Percentiles rank a stretch among this genome's conserved stretches.
Evolutionary conservation across 1,284 basidiomycete species (phyloP).

Genomic region (Pseudozyma thailandica): DNA sequence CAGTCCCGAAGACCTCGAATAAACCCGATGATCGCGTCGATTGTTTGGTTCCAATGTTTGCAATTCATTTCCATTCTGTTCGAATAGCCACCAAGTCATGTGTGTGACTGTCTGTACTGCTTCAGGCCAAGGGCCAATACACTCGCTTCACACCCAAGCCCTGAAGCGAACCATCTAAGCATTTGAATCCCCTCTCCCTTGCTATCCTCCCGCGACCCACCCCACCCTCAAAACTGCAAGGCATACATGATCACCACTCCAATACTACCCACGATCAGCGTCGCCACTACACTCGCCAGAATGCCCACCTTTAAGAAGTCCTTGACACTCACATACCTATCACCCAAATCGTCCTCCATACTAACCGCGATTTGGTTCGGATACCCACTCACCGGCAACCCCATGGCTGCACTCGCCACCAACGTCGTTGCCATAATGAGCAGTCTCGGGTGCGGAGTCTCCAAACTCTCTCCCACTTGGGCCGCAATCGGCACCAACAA

Average conservation of each 20-base stretch:
- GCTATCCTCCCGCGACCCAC: too few species aligned
- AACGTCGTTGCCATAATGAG: constrained; percentile 76
- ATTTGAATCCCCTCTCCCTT: too few species aligned
- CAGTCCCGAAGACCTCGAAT: constrained; percentile 37
- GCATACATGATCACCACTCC: constrained; percentile 64
- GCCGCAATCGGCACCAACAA: constrained; percentile 94
- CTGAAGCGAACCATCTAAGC: too few species aligned
- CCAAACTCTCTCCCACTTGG: constrained; percentile 82
- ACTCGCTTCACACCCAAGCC: too few species aligned
- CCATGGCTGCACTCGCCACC: constrained; percentile 96
- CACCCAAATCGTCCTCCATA: constrained; percentile 93
- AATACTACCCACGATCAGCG: constrained; percentile 70
- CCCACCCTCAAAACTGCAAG: constrained; percentile 33
- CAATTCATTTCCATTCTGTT: too few species aligned
- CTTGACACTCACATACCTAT: constrained; percentile 71
- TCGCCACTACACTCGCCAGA: constrained; percentile 87
- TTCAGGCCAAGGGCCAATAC: too few species aligned
- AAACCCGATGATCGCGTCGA: background rate
- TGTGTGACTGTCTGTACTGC: too few species aligned
- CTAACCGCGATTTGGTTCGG: constrained; percentile 79
- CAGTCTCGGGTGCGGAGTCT: constrained; percentile 61
- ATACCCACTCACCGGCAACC: constrained; percentile 96
- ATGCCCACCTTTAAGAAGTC: constrained; percentile 95
- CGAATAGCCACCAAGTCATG: too few species aligned
- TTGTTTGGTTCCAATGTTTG: too few species aligned